phyloP scores from a whole-genome alignment of 2,329 filamentous ascomycete genomes.

The Camptophora hylomeconis region DNA sequence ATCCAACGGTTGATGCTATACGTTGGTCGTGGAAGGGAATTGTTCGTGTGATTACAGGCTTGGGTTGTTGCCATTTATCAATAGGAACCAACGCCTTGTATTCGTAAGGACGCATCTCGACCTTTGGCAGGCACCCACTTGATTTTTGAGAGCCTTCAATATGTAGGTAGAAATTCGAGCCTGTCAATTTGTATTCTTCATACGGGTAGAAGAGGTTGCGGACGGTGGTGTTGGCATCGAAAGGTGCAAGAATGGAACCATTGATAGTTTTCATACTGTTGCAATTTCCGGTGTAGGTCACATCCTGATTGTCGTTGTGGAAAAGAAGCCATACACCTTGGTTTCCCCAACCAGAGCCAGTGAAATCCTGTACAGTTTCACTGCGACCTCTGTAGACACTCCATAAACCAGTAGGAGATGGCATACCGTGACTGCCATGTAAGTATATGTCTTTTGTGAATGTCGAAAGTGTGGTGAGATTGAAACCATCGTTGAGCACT shows the following conservation, averaged over 20 bases:
- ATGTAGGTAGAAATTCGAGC: constrained; percentile 24
- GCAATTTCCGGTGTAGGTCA: constrained; percentile 38
- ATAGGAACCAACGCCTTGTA: constrained; percentile 40
- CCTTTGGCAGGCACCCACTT: constrained; percentile 35
- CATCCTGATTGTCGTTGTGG: constrained; percentile 22
- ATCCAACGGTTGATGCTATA: constrained; percentile 27
- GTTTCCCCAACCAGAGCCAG: constrained; percentile 22
- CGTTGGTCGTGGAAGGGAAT: constrained; percentile 40
- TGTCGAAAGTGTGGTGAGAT: constrained; percentile 34
- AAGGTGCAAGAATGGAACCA: constrained; percentile 34
- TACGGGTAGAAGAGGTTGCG: constrained; percentile 44
- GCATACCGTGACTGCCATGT: constrained; percentile 29
- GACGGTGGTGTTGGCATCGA: constrained; percentile 32
- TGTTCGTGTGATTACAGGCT: constrained; percentile 38
- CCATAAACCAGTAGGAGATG: constrained; percentile 38
- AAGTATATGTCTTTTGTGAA: constrained; percentile 30
- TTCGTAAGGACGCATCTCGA: constrained; percentile 36
- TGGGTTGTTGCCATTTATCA: constrained; percentile 28
- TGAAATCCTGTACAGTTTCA: constrained; percentile 30
- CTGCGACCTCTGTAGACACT: constrained; percentile 34
- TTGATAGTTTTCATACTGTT: constrained; percentile 17
- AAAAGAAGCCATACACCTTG: constrained; percentile 19
- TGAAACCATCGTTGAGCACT: constrained; percentile 38
- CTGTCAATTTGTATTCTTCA: constrained; percentile 32
- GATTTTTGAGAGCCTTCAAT: constrained; percentile 25